phyloP scores from a whole-genome alignment of 2,329 filamentous ascomycete species.

The Ophiostoma tasmaniense region DNA sequence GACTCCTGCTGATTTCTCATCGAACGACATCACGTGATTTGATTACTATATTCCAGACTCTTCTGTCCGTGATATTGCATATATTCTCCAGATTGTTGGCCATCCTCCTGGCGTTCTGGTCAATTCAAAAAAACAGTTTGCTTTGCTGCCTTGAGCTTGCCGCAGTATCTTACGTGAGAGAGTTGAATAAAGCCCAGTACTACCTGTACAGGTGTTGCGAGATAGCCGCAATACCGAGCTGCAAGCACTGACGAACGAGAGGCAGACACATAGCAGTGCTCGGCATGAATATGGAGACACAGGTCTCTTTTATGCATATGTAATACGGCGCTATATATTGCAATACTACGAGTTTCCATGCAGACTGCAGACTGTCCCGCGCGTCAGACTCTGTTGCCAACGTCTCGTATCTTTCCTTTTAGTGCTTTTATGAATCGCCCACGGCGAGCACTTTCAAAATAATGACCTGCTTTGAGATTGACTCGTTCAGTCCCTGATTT shows the following conservation, averaged over 20 bases:
- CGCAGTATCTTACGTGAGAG: background rate
- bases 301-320: background rate
- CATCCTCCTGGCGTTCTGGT: background rate
- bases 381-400: background rate
- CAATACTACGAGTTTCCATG: background rate
- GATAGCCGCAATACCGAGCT: background rate
- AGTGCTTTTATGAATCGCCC: too few species aligned
- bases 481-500: background rate
- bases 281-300: constrained; percentile 2
- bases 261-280: constrained; percentile 9
- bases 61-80: too few species aligned
- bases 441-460: background rate
- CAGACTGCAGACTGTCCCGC: background rate
- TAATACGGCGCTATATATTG: background rate
- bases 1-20: background rate
- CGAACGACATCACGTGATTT: background rate
- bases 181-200: background rate
- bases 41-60: background rate
- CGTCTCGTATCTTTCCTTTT: background rate
- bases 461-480: background rate
- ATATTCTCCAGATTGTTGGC: too few species aligned
- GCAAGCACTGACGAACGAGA: constrained; percentile 7
- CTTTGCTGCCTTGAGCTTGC: background rate
- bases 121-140: background rate
- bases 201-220: background rate